Conservation (phyloP, 305 asterid species). For the Fraxinus platypoda region DNA sequence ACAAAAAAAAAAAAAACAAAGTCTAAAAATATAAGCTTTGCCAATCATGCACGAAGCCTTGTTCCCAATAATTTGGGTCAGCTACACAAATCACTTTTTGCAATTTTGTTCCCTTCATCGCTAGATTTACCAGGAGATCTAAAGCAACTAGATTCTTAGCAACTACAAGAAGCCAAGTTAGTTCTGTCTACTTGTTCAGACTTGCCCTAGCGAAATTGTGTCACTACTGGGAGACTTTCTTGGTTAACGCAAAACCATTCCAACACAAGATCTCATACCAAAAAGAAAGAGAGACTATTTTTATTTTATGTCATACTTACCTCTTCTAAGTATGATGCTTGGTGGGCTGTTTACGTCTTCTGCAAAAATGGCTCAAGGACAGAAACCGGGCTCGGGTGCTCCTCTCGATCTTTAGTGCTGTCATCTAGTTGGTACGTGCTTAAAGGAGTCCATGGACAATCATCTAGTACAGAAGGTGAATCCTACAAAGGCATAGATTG, state of each 20-base stretch:
- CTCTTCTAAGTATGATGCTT: slow-evolving; percentile 33
- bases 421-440: slow-evolving; percentile 35
- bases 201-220: background rate
- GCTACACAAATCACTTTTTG: background rate
- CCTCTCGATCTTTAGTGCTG: slow-evolving; percentile 52
- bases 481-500: slow-evolving; percentile 34
- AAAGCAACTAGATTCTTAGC: background rate
- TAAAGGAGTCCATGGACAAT: slow-evolving; percentile 40
- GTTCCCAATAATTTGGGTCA: background rate
- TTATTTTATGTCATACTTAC: slow-evolving; percentile 32
- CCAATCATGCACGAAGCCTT: background rate
- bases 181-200: background rate
- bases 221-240: background rate
- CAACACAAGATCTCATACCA: background rate
- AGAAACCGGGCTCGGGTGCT: slow-evolving; percentile 80
- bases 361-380: slow-evolving; percentile 64
- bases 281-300: background rate
- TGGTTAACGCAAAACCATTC: background rate
- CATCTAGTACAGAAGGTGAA: slow-evolving; percentile 38
- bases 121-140: background rate
- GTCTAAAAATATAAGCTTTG: background rate
- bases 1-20: background rate
- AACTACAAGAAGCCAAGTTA: background rate
- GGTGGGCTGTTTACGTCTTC: slow-evolving; percentile 62
- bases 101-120: background rate